Percentiles rank a stretch among this genome's conserved stretches.
phyloP scores from a whole-genome alignment of 2,329 filamentous ascomycete genomes.

The Colletotrichum limetticola region DNA sequence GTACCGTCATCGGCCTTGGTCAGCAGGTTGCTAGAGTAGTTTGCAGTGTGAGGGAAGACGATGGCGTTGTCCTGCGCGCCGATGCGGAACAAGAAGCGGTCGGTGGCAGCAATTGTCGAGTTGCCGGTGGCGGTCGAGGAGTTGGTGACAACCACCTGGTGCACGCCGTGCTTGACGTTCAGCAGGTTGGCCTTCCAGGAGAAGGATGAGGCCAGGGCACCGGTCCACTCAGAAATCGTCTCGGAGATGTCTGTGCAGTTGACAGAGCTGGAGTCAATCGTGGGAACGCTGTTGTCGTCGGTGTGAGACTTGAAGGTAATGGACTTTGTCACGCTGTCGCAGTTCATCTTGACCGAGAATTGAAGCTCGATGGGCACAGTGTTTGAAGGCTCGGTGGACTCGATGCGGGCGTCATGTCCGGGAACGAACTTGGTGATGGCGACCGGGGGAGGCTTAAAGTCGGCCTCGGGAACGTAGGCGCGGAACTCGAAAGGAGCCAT shows the following conservation, averaged over 20 bases:
- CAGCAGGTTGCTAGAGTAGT: constrained; percentile 60
- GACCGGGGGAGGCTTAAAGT: constrained; percentile 62
- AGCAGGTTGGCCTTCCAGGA: constrained; percentile 61
- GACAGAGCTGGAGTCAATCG: constrained; percentile 55
- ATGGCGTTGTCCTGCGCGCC: constrained; percentile 28
- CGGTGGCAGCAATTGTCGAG: constrained; percentile 59
- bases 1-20: constrained; percentile 46
- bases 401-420: constrained; percentile 68
- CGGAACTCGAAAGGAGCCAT: constrained; percentile 68
- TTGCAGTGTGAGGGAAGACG: constrained; percentile 39
- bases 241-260: constrained; percentile 54
- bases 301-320: constrained; percentile 66
- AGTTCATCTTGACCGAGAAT: constrained; percentile 71
- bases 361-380: constrained; percentile 59
- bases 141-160: constrained; percentile 67
- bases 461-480: constrained; percentile 65
- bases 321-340: constrained; percentile 59
- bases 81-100: constrained; percentile 62
- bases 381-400: constrained; percentile 48
- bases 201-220: constrained; percentile 65
- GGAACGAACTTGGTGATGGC: constrained; percentile 70
- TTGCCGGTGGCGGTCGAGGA: constrained; percentile 54
- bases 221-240: constrained; percentile 52
- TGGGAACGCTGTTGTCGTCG: constrained; percentile 53
- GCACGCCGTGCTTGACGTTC: constrained; percentile 72